These are phyloP conservation scores for Cerioporus squamosus DNA, from an alignment of 1,284 basidiomycete species.

Conservation along the genomic window DNA sequence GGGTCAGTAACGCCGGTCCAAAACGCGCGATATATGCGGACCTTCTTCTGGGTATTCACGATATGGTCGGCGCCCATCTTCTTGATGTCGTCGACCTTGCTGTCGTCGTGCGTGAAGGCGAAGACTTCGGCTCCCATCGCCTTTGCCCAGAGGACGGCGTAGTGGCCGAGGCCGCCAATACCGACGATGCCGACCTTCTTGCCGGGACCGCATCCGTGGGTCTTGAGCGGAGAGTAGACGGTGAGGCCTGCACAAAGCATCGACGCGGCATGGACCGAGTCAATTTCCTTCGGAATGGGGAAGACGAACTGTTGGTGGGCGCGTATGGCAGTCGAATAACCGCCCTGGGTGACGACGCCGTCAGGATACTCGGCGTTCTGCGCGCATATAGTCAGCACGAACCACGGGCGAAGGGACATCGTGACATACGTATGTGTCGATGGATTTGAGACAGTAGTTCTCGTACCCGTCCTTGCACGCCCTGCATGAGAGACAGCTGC, in stretches of 20 bases:
- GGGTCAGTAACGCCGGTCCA: background rate
- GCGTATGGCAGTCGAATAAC: conserved; percentile 70
- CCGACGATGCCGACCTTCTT: conserved; percentile 73
- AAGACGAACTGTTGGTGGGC: conserved; percentile 74
- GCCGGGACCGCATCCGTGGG: conserved; percentile 64
- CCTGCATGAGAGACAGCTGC: conserved; percentile 54
- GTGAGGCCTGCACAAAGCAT: conserved; percentile 73
- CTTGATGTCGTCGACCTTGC: conserved; percentile 67
- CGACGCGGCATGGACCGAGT: conserved; percentile 52
- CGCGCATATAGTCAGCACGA: background rate
- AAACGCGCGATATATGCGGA: background rate
- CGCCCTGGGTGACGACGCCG: conserved; percentile 57
- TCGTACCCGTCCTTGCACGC: conserved; percentile 61
- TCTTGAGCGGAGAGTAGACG: conserved; percentile 65
- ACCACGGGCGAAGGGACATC: too few relatives aligned
- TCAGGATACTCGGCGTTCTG: conserved; percentile 42
- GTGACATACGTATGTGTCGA: conserved; percentile 26
- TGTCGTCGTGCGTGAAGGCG: conserved; percentile 67
- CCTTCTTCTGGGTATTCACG: conserved; percentile 42
- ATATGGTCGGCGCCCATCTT: conserved; percentile 65
- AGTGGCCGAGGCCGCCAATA: conserved; percentile 57
- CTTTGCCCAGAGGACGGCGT: conserved; percentile 31
- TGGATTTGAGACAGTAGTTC: conserved; percentile 49
- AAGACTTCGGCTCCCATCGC: conserved; percentile 54
- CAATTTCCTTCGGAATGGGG: conserved; percentile 64